Evolutionary conservation across 2,329 filamentous ascomycete genomes (phyloP).

Genomic region (Fusarium continuum): DNA sequence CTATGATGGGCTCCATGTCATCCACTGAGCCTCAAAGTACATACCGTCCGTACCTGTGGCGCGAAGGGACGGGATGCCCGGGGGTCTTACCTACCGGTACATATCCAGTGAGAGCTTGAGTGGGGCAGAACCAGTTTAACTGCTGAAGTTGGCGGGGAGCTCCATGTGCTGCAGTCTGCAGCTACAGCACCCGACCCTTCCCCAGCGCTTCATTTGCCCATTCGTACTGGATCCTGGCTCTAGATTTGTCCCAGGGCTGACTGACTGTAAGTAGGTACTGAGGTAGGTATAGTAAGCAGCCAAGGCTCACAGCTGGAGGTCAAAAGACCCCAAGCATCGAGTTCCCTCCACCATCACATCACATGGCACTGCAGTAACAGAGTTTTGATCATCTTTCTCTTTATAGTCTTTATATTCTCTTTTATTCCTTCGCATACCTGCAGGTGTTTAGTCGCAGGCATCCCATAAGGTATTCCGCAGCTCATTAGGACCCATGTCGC

Average conservation of each 20-base stretch:
- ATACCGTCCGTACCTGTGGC: neutral
- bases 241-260: neutral
- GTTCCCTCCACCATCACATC: conserved; percentile 5
- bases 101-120: conserved; percentile 17
- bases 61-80: too few species aligned
- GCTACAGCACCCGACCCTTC: too few species aligned
- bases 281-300: neutral
- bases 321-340: neutral
- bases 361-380: neutral
- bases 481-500: conserved; percentile 2
- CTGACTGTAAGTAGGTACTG: conserved; percentile 3
- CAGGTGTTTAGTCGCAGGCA: neutral
- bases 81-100: too few species aligned
- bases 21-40: conserved; percentile 24
- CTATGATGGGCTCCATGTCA: neutral
- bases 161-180: too few species aligned
- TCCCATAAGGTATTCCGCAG: too few species aligned
- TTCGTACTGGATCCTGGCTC: neutral
- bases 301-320: conserved; percentile 13
- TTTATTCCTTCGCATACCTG: neutral
- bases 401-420: neutral
- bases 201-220: conserved; percentile 3
- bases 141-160: neutral
- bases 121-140: neutral
- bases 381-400: neutral